These are phyloP conservation scores for Vitis hybrid DNA, from an alignment of 177 flowering plant genomes.

Conservation along the genomic window DNA sequence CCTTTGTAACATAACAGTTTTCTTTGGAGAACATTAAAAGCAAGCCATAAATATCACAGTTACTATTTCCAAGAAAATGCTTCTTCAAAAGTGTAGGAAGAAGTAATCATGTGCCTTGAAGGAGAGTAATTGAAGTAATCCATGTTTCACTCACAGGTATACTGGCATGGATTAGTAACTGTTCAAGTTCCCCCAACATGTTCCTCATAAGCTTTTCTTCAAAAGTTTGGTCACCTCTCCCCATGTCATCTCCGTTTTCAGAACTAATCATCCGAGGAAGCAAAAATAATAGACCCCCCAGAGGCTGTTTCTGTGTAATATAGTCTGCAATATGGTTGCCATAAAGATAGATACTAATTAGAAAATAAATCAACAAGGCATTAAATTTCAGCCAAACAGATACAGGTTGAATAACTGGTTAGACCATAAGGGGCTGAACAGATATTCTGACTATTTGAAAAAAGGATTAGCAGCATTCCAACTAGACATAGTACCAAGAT, in stretches of 20 bases:
- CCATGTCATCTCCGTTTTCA: constrained; percentile 25
- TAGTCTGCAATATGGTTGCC: constrained; percentile 47
- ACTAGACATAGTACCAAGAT: no score
- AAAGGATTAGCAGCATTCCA: no score
- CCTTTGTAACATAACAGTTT: not conserved
- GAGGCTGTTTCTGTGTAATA: constrained; percentile 45
- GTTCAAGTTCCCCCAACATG: constrained; percentile 59
- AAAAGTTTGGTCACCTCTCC: constrained; percentile 23
- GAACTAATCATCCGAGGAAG: constrained; percentile 59
- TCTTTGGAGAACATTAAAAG: not conserved
- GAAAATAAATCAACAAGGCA: not conserved
- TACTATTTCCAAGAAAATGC: not conserved
- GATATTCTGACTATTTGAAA: no score
- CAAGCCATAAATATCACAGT: not conserved
- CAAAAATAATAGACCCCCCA: constrained; percentile 81
- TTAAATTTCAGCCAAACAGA: not conserved
- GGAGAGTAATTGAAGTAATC: not conserved
- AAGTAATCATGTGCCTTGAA: not conserved
- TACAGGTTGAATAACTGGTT: no score
- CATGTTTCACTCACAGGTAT: constrained; percentile 69
- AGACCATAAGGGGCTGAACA: no score
- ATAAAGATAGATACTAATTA: not conserved
- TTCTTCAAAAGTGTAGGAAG: not conserved
- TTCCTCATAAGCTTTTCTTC: constrained; percentile 30
- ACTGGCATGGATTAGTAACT: constrained; percentile 62